A percentile compares a stretch with the other conserved stretches of the same genome.
These are phyloP conservation scores for Penicillium sp. DNA, from an alignment of 2,329 filamentous ascomycete species.

Conservation along the genomic window DNA sequence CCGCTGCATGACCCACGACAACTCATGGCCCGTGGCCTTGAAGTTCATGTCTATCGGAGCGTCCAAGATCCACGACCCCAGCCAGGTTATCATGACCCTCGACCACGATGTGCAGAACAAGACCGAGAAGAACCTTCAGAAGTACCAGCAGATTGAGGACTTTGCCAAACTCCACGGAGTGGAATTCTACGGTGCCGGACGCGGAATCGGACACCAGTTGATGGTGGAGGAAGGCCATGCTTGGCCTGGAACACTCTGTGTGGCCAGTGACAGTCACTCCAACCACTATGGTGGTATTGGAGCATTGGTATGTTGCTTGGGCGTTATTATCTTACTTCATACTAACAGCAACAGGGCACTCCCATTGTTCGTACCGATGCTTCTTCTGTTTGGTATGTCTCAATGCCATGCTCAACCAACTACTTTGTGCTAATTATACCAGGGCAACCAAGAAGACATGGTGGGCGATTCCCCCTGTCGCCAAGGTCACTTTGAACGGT, in stretches of 20 bases:
- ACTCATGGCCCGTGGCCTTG: slow-evolving; percentile 71
- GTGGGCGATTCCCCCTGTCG: slow-evolving; percentile 86
- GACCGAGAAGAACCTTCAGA: slow-evolving; percentile 73
- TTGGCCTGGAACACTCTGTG: slow-evolving; percentile 82
- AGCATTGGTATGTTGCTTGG: neutral
- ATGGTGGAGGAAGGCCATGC: slow-evolving; percentile 75
- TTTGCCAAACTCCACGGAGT: slow-evolving; percentile 80
- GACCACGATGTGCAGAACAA: slow-evolving; percentile 91
- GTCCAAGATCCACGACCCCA: slow-evolving; percentile 67
- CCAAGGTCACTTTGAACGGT: slow-evolving; percentile 76
- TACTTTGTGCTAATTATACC: slow-evolving; percentile 83
- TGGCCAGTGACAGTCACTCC: slow-evolving; percentile 70
- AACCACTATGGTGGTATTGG: slow-evolving; percentile 82
- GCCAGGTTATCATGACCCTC: slow-evolving; percentile 78
- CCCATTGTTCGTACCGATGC: neutral
- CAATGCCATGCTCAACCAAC: slow-evolving; percentile 77
- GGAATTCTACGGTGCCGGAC: slow-evolving; percentile 73
- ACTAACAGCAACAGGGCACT: neutral
- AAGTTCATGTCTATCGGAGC: slow-evolving; percentile 86
- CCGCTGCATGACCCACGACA: slow-evolving; percentile 84
- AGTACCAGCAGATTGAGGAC: slow-evolving; percentile 77
- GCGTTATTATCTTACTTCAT: neutral
- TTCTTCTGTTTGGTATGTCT: slow-evolving; percentile 42
- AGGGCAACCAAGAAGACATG: slow-evolving; percentile 82
- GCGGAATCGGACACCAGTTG: slow-evolving; percentile 82